These are phyloP conservation scores for Yamagishiella unicocca DNA, from an alignment of 139 green algal genomes.

Conservation along the genomic window DNA sequence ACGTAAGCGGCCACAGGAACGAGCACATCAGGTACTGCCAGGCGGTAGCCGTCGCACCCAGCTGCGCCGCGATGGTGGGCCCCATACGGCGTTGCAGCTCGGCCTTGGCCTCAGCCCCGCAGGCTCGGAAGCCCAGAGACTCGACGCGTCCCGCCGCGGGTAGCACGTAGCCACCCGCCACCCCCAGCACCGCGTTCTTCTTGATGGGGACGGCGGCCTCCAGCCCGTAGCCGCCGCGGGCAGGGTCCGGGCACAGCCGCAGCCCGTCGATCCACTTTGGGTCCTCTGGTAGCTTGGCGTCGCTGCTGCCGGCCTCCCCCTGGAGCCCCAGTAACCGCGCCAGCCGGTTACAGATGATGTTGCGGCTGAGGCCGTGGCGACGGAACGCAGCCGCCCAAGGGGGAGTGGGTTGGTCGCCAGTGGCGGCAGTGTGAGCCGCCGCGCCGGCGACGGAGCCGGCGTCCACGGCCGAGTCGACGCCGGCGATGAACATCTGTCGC, in stretches of 20 bases:
- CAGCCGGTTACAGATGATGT: not conserved
- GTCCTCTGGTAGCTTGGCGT: not conserved
- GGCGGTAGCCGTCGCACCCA: not conserved
- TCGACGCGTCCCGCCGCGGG: not conserved
- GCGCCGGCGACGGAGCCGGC: no score
- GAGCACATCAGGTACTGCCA: not conserved
- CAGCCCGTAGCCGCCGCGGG: not conserved
- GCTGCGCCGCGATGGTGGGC: not conserved
- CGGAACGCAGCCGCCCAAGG: not conserved
- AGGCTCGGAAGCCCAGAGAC: not conserved
- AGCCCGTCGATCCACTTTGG: not conserved
- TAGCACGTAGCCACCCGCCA: conserved; percentile 14
- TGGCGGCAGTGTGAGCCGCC: no score
- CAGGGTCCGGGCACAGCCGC: not conserved
- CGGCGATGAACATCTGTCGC: not conserved
- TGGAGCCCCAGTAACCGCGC: not conserved
- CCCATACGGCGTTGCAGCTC: not conserved
- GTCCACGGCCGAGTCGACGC: not conserved
- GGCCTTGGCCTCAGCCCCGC: not conserved
- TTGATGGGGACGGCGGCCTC: not conserved
- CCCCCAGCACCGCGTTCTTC: not conserved
- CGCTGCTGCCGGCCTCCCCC: not conserved
- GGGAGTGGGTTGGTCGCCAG: no score
- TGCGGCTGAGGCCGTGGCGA: not conserved
- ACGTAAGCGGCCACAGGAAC: not conserved